Evolutionary conservation across 495 filamentous ascomycete genomes (phyloP).

Genomic region (Acidiella bohemica): DNA sequence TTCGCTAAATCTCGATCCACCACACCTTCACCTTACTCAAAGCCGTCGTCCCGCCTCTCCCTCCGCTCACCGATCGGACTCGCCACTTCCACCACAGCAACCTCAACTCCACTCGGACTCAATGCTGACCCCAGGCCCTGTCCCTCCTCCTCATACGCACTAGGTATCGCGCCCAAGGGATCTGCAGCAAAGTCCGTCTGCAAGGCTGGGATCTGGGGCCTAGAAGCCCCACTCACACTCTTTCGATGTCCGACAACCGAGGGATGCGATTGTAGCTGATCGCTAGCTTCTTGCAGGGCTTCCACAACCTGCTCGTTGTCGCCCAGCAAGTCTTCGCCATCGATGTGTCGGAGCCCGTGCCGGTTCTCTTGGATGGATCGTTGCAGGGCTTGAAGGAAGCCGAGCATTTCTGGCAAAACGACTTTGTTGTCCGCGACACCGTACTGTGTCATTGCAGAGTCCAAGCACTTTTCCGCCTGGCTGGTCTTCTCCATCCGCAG

Average conservation of each 20-base stretch:
- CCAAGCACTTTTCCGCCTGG: slow-evolving; percentile 57
- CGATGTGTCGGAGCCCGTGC: slow-evolving; percentile 7
- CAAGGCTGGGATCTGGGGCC: slow-evolving; percentile 8
- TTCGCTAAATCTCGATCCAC: slow-evolving; percentile 10
- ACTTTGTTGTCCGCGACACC: slow-evolving; percentile 19
- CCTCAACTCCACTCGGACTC: slow-evolving; percentile 6
- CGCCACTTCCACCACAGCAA: neutral
- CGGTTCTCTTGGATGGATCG: slow-evolving; percentile 17
- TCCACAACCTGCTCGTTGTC: slow-evolving; percentile 12
- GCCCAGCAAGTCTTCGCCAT: slow-evolving; percentile 5
- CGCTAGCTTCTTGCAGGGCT: slow-evolving; percentile 48
- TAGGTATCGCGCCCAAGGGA: slow-evolving; percentile 12
- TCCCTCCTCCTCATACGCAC: slow-evolving; percentile 26
- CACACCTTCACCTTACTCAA: slow-evolving; percentile 8
- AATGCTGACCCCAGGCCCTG: neutral
- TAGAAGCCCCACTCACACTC: slow-evolving; percentile 19
- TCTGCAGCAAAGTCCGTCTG: slow-evolving; percentile 29
- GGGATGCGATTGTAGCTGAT: neutral
- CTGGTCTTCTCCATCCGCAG: slow-evolving; percentile 52
- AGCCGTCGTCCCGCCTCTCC: slow-evolving; percentile 15
- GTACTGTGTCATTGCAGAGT: slow-evolving; percentile 58
- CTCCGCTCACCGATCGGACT: slow-evolving; percentile 7
- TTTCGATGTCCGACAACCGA: slow-evolving; percentile 19
- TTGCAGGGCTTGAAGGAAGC: slow-evolving; percentile 45
- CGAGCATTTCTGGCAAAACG: slow-evolving; percentile 41